Conservation (phyloP, 148 eudicot genomes). For the Mesembryanthemum crystallinum region DNA sequence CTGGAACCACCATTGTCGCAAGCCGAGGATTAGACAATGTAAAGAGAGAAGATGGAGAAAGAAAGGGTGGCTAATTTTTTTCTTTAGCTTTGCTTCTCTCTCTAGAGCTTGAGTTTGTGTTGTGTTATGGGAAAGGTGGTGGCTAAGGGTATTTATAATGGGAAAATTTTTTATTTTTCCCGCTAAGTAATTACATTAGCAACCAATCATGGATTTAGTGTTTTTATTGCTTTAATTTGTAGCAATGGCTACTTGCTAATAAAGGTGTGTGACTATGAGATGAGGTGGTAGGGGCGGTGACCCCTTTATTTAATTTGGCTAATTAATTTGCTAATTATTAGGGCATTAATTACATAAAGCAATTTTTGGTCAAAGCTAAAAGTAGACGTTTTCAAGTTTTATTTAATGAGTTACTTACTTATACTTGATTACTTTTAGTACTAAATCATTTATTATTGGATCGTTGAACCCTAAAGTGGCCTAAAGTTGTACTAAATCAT, state of each 20-base stretch:
- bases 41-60: neutral
- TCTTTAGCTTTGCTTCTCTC: neutral
- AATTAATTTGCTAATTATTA: slow-evolving; percentile 2
- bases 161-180: slow-evolving; percentile 18
- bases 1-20: slow-evolving; percentile 77
- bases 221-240: slow-evolving; percentile 15
- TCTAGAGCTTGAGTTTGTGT: neutral
- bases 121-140: slow-evolving; percentile 12
- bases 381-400: slow-evolving; percentile 18
- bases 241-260: neutral
- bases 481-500: no score
- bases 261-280: slow-evolving; percentile 8
- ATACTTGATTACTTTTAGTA: neutral
- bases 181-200: slow-evolving; percentile 21
- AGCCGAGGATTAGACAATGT: neutral
- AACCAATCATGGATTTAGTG: neutral
- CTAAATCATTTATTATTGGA: neutral
- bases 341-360: slow-evolving; percentile 31
- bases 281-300: slow-evolving; percentile 25
- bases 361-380: slow-evolving; percentile 21
- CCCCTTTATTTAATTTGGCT: neutral
- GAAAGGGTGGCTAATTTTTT: neutral
- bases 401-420: slow-evolving; percentile 2
- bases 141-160: slow-evolving; percentile 34
- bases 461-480: neutral